These are phyloP conservation scores for Colletotrichum tanaceti DNA, from an alignment of 2,329 filamentous ascomycete species.

Conservation along the genomic window DNA sequence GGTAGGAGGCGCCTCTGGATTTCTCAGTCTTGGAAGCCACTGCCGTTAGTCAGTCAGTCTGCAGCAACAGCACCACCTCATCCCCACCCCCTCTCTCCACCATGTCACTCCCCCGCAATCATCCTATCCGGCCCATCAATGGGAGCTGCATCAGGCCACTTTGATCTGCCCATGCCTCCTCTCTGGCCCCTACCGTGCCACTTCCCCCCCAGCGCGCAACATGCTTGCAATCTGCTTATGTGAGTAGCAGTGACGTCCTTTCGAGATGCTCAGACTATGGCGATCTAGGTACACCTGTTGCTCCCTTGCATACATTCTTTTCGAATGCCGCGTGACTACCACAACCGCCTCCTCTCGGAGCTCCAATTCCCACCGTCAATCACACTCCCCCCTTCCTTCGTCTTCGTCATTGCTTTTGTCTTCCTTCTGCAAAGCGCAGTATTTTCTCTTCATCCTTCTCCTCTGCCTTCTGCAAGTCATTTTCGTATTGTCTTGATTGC, in stretches of 20 bases:
- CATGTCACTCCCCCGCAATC: slow-evolving; percentile 37
- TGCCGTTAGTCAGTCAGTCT: neutral
- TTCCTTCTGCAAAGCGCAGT: slow-evolving; percentile 1
- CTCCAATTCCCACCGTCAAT: slow-evolving; percentile 23
- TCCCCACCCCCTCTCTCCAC: neutral
- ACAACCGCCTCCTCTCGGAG: slow-evolving; percentile 17
- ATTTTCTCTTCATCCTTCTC: neutral
- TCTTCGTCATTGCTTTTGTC: neutral
- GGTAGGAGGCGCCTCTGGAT: neutral
- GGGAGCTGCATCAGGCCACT: slow-evolving; percentile 40
- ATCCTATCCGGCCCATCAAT: slow-evolving; percentile 32
- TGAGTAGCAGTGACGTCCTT: slow-evolving; percentile 33
- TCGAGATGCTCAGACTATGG: slow-evolving; percentile 33
- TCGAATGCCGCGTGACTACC: slow-evolving; percentile 36
- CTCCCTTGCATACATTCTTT: slow-evolving; percentile 34
- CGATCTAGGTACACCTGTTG: slow-evolving; percentile 29
- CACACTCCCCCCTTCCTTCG: neutral
- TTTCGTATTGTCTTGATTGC: neutral
- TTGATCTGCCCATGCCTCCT: slow-evolving; percentile 26
- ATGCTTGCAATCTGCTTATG: slow-evolving; percentile 19
- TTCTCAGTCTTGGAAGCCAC: slow-evolving; percentile 6
- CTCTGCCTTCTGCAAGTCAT: neutral
- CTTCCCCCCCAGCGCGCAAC: slow-evolving; percentile 1
- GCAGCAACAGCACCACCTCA: slow-evolving; percentile 13
- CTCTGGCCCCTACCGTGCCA: slow-evolving; percentile 22